These are phyloP conservation scores for Daldinia decipiens DNA, from an alignment of 495 filamentous ascomycete species.

Conservation along the genomic window DNA sequence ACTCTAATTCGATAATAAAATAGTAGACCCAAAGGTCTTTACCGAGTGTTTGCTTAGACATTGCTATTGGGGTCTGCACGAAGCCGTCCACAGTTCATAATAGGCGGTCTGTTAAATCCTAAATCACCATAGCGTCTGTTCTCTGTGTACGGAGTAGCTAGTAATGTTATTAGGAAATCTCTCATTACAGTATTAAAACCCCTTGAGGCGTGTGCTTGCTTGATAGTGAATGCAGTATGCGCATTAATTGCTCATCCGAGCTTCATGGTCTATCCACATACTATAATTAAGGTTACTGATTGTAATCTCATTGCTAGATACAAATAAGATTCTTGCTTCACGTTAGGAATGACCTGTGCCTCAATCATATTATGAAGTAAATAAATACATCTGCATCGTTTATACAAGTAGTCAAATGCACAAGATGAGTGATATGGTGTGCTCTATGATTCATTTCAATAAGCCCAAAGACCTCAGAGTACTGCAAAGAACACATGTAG, in stretches of 20 bases:
- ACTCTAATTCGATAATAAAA: not conserved
- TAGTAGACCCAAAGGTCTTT: not conserved
- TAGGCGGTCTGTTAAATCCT: not conserved
- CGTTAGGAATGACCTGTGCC: not conserved
- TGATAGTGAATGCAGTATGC: not conserved
- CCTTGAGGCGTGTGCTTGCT: not conserved
- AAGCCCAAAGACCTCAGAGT: not conserved
- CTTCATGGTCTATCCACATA: not conserved
- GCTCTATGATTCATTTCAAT: not conserved
- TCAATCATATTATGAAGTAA: too few species aligned
- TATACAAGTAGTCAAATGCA: not conserved
- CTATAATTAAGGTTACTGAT: not conserved
- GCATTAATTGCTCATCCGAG: not conserved
- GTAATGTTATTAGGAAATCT: slow-evolving; percentile 3
- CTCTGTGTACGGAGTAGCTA: not conserved
- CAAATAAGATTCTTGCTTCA: not conserved
- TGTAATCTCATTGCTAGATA: not conserved
- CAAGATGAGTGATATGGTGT: not conserved
- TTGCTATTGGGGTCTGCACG: not conserved
- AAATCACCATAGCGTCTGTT: not conserved
- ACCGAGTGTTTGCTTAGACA: slow-evolving; percentile 1
- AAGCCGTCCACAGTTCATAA: not conserved
- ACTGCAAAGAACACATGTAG: not conserved
- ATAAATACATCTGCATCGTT: too few species aligned
- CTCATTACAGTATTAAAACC: not conserved